These are phyloP conservation scores for Hemileia vastatrix DNA, from an alignment of 1,284 basidiomycete genomes.

Conservation along the genomic window DNA sequence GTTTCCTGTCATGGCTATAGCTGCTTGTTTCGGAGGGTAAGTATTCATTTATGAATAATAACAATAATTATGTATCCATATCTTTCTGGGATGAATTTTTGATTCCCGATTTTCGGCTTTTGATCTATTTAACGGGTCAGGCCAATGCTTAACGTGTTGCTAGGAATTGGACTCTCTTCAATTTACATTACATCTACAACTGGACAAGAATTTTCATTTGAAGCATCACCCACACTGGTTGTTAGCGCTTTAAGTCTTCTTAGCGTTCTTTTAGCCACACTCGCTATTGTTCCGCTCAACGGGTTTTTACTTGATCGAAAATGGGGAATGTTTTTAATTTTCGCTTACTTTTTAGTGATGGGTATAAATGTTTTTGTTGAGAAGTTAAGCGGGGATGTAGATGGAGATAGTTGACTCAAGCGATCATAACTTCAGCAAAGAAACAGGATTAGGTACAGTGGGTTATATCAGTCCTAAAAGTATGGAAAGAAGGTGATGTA, in stretches of 20 bases:
- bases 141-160: constrained; percentile 91
- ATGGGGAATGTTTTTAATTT: constrained; percentile 71
- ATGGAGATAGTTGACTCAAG: too few species aligned
- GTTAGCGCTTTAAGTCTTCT: constrained; percentile 72
- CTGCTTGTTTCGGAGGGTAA: constrained; percentile 44
- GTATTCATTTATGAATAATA: constrained; percentile 31
- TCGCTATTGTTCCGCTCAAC: constrained; percentile 74
- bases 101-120: background rate
- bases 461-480: too few species aligned
- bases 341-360: constrained; percentile 65
- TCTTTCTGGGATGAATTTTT: background rate
- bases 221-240: constrained; percentile 71
- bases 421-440: too few species aligned
- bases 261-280: constrained; percentile 61
- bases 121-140: constrained; percentile 50
- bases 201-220: constrained; percentile 55
- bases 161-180: constrained; percentile 73
- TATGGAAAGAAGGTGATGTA: too few species aligned
- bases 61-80: constrained; percentile 36
- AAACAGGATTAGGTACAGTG: too few species aligned
- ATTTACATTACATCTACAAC: constrained; percentile 60
- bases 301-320: constrained; percentile 64
- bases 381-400: too few species aligned
- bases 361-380: constrained; percentile 66
- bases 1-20: constrained; percentile 36